Conservation (phyloP, 192 early-diverging fungal species). For the Bifiguratus adelaidae region DNA sequence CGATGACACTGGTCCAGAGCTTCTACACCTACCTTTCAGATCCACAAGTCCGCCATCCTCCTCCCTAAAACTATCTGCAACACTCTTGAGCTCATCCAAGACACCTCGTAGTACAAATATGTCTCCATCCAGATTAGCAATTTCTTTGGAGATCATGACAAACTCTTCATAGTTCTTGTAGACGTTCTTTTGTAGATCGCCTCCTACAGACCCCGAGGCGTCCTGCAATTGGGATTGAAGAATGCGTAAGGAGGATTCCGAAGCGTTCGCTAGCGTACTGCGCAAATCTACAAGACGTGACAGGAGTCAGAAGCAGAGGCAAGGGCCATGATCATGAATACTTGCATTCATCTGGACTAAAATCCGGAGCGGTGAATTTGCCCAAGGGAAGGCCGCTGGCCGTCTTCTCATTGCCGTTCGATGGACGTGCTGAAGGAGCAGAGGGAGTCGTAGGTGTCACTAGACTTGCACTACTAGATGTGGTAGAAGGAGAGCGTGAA, state of each 20-base stretch:
- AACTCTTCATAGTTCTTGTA: slow-evolving; percentile 80
- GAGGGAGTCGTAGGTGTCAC: too few relatives aligned
- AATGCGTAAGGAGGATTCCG: slow-evolving; percentile 43
- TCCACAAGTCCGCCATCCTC: too few relatives aligned
- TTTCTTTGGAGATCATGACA: slow-evolving; percentile 79
- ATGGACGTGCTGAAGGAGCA: background rate
- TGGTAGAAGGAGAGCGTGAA: too few relatives aligned
- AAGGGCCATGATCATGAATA: too few relatives aligned
- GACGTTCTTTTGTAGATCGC: slow-evolving; percentile 71
- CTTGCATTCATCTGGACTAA: too few relatives aligned
- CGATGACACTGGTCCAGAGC: too few relatives aligned
- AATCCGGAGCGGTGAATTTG: too few relatives aligned
- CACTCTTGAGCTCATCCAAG: slow-evolving; percentile 49
- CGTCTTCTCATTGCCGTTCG: background rate
- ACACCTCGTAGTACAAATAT: slow-evolving; percentile 57
- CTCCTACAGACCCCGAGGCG: slow-evolving; percentile 54
- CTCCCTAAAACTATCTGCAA: slow-evolving; percentile 36
- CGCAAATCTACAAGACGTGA: too few relatives aligned
- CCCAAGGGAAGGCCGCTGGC: too few relatives aligned
- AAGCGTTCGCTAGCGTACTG: slow-evolving; percentile 37
- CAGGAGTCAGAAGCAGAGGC: too few relatives aligned
- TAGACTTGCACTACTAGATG: too few relatives aligned
- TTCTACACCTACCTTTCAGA: too few relatives aligned
- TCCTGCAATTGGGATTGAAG: slow-evolving; percentile 46
- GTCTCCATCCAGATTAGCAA: slow-evolving; percentile 60